phyloP scores from a whole-genome alignment of 768 basidiomycete species.

The Leccinellum luteum region DNA sequence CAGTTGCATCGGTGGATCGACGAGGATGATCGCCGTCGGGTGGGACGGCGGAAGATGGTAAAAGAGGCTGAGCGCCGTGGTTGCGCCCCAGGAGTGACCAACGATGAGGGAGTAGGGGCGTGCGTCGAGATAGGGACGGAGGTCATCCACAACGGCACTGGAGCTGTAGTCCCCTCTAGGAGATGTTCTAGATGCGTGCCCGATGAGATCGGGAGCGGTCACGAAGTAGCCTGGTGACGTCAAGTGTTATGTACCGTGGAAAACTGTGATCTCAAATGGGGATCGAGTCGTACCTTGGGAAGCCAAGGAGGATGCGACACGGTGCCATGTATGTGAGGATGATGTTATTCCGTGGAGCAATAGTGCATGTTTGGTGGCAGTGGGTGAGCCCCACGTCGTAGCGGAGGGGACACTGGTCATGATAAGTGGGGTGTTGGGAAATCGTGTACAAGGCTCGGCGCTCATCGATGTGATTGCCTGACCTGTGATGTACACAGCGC shows the following conservation, averaged over 20 bases:
- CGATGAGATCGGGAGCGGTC: constrained; percentile 21
- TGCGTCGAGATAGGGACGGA: constrained; percentile 17
- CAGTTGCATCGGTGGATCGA: constrained; percentile 16
- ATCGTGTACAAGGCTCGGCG: neutral
- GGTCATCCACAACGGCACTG: constrained; percentile 12
- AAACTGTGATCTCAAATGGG: neutral
- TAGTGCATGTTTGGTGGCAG: constrained; percentile 23
- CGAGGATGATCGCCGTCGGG: constrained; percentile 15
- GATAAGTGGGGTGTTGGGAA: neutral
- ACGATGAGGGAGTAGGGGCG: constrained; percentile 7
- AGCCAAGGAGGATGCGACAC: constrained; percentile 15
- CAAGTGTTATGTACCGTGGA: neutral
- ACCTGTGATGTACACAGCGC: too few species aligned
- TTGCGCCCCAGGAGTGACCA: constrained; percentile 21
- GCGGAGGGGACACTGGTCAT: constrained; percentile 21
- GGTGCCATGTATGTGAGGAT: constrained; percentile 19
- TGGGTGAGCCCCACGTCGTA: constrained; percentile 21
- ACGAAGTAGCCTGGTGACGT: constrained; percentile 19
- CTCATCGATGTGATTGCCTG: neutral
- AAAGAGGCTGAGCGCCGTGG: constrained; percentile 6
- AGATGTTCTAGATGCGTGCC: constrained; percentile 14
- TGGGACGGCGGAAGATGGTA: constrained; percentile 1
- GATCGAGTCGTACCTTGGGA: constrained; percentile 11
- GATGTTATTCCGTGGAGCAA: constrained; percentile 27
- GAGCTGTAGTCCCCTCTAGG: constrained; percentile 10